A percentile compares a stretch with the other conserved stretches of the same genome.
These are phyloP conservation scores for Claviceps fusiformis DNA, from an alignment of 2,329 filamentous ascomycete species.

Conservation along the genomic window DNA sequence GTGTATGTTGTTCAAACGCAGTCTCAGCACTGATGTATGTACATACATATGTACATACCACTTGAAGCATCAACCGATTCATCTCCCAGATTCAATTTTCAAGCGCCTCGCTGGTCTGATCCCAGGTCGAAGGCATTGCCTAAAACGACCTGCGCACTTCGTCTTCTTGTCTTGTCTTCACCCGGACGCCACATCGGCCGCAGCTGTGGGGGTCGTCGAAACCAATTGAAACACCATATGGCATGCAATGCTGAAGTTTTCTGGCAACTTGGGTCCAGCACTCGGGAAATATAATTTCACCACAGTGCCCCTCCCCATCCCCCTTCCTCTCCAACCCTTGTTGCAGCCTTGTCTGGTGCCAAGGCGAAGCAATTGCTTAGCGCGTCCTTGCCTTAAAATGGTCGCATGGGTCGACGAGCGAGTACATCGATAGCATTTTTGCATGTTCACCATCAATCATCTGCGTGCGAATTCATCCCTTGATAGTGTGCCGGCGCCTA, in stretches of 20 bases:
- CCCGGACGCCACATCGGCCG: slow-evolving; percentile 3
- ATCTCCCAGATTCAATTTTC: too few relatives aligned
- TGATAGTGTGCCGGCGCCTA: too few relatives aligned
- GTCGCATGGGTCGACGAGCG: neutral
- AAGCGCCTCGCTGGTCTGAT: too few relatives aligned
- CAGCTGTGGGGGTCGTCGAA: neutral
- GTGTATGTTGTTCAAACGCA: too few relatives aligned
- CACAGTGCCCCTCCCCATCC: too few relatives aligned
- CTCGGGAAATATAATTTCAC: neutral
- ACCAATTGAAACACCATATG: neutral
- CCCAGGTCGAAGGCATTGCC: neutral
- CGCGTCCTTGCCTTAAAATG: neutral
- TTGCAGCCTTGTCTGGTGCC: too few relatives aligned
- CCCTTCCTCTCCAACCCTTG: too few relatives aligned
- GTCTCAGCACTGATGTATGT: too few relatives aligned
- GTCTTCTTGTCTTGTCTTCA: neutral
- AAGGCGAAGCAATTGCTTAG: too few relatives aligned
- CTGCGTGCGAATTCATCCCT: neutral
- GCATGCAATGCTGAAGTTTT: too few relatives aligned
- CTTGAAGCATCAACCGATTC: too few relatives aligned
- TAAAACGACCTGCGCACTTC: neutral
- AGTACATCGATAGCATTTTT: neutral
- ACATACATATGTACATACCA: too few relatives aligned
- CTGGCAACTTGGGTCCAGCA: neutral
- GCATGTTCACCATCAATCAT: neutral